Evolutionary conservation across 192 early-diverging fungal genomes (phyloP).

Genomic region (Coemansia sp.): DNA sequence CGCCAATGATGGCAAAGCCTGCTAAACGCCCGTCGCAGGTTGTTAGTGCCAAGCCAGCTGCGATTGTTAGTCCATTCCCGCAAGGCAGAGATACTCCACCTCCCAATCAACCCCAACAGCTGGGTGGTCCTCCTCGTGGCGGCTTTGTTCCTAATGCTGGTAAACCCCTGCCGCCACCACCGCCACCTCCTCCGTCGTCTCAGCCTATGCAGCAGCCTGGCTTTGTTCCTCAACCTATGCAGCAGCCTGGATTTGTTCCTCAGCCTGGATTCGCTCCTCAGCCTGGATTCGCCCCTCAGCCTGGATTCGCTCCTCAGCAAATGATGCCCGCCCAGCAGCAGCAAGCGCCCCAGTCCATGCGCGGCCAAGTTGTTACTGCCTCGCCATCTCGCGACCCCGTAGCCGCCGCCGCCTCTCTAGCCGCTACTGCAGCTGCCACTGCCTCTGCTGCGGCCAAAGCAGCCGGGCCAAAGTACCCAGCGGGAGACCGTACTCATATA

Average conservation of each 20-base stretch:
- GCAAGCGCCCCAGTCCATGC: constrained; percentile 16
- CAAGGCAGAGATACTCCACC: constrained; percentile 43
- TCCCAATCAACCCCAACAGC: constrained; percentile 3
- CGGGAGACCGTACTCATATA: constrained; percentile 85
- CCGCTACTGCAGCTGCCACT: background rate
- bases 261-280: constrained; percentile 1
- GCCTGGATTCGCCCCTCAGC: background rate
- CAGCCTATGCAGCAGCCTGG: constrained; percentile 32
- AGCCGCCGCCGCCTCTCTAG: background rate
- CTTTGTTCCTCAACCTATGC: constrained; percentile 27
- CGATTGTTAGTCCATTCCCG: constrained; percentile 45
- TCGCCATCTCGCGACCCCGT: constrained; percentile 8
- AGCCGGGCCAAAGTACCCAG: constrained; percentile 55
- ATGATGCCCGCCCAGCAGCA: constrained; percentile 26
- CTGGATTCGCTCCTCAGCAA: constrained; percentile 32
- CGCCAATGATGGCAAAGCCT: constrained; percentile 29
- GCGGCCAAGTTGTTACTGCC: constrained; percentile 30
- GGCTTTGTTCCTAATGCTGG: constrained; percentile 14
- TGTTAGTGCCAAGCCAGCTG: constrained; percentile 19
- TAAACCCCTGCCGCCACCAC: constrained; percentile 17
- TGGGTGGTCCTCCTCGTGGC: constrained; percentile 1
- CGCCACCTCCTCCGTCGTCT: background rate
- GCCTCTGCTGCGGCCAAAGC: constrained; percentile 13
- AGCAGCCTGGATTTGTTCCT: constrained; percentile 15
- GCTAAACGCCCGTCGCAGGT: constrained; percentile 28